Percentiles rank a stretch among this genome's conserved stretches.
phyloP scores from a whole-genome alignment of 176 grass and related monocot species.

The Avena eriantha region DNA sequence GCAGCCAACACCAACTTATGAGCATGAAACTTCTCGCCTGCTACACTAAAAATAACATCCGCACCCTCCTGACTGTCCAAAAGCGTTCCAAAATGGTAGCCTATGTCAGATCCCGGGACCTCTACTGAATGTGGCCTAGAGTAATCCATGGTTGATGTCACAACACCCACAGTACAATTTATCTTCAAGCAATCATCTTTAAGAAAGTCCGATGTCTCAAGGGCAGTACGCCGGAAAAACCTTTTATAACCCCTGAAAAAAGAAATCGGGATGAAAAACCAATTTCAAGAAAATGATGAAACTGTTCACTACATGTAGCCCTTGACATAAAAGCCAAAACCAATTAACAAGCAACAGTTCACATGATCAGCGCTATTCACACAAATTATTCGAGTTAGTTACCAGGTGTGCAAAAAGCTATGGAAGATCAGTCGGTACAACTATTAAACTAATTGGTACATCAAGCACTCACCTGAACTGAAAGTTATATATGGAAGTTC shows the following conservation, averaged over 20 bases:
- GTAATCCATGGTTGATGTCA: conserved; percentile 74
- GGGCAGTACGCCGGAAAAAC: conserved; percentile 69
- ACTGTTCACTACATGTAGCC: background rate
- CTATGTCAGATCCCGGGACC: conserved; percentile 85
- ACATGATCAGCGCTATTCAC: background rate
- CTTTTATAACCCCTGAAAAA: conserved; percentile 91
- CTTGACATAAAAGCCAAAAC: background rate
- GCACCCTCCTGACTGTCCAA: conserved; percentile 79
- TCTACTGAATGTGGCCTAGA: conserved; percentile 68
- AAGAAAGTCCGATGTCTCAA: conserved; percentile 87
- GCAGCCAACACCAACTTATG: conserved; percentile 86
- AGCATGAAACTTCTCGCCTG: conserved; percentile 85
- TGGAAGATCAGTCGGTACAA: too few species aligned
- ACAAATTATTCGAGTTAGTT: background rate
- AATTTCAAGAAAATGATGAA: background rate
- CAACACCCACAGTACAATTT: conserved; percentile 91
- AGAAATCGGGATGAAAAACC: conserved; percentile 35
- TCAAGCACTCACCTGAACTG: background rate
- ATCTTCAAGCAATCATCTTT: conserved; percentile 98
- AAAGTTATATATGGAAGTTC: background rate
- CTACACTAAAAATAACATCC: conserved; percentile 82
- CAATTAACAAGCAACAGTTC: background rate
- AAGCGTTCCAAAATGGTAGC: conserved; percentile 80
- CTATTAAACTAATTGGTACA: too few species aligned
- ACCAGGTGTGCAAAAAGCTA: background rate